phyloP scores from a whole-genome alignment of 345 rosid genomes.

The Eucalyptus rudis region DNA sequence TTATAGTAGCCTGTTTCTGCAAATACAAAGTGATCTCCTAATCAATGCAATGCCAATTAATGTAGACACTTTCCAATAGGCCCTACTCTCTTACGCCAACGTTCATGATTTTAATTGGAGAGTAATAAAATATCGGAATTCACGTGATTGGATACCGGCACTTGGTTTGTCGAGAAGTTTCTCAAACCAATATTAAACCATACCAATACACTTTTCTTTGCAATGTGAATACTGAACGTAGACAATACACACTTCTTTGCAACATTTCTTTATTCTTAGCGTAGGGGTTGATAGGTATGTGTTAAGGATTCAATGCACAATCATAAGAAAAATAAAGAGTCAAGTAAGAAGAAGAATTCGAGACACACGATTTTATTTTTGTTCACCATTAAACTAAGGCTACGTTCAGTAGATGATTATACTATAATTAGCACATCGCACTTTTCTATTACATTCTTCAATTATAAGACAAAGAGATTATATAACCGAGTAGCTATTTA shows the following conservation, averaged over 20 bases:
- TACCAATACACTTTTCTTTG: neutral
- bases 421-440: neutral
- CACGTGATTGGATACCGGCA: neutral
- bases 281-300: neutral
- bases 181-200: neutral
- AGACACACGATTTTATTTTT: neutral
- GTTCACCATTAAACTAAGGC: neutral
- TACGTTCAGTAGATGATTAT: no score
- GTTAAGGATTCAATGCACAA: neutral
- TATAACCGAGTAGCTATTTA: neutral
- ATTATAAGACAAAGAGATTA: neutral
- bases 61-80: neutral
- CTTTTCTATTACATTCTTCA: neutral
- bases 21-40: neutral
- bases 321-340: no score
- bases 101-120: neutral
- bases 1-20: neutral
- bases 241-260: neutral
- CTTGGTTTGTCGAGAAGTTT: neutral
- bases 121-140: neutral
- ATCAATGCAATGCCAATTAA: neutral
- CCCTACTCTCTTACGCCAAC: neutral
- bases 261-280: neutral
- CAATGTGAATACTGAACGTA: neutral
- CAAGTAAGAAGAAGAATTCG: neutral